phyloP scores from a whole-genome alignment of 441 rosid species.

The Adansonia madagascariensis region DNA sequence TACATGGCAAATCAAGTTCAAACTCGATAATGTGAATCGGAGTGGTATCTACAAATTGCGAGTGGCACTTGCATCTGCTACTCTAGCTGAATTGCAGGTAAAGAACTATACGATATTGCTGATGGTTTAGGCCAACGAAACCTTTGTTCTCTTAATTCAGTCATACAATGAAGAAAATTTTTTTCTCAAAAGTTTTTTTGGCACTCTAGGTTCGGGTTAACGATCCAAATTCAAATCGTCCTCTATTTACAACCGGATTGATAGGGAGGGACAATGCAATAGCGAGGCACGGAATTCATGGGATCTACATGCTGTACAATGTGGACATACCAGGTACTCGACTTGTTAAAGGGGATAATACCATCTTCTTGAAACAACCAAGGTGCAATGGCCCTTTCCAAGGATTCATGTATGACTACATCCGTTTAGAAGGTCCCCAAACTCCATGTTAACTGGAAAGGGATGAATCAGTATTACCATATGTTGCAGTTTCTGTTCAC shows the following conservation, averaged over 20 bases:
- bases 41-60: slow-evolving; percentile 59
- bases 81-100: slow-evolving; percentile 89
- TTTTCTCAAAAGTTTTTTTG: background rate
- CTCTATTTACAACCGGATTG: slow-evolving; percentile 67
- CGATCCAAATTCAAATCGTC: slow-evolving; percentile 51
- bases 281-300: slow-evolving; percentile 75
- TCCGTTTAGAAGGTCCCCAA: slow-evolving; percentile 79
- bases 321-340: slow-evolving; percentile 52
- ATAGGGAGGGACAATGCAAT: slow-evolving; percentile 77
- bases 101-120: slow-evolving; percentile 8
- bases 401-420: slow-evolving; percentile 87
- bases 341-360: slow-evolving; percentile 62
- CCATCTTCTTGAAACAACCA: slow-evolving; percentile 73
- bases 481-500: background rate
- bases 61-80: slow-evolving; percentile 85
- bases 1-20: slow-evolving; percentile 85
- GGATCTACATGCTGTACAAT: slow-evolving; percentile 55
- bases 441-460: slow-evolving; percentile 12
- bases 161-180: background rate
- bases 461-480: background rate
- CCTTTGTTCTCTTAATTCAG: background rate
- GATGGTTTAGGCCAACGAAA: slow-evolving; percentile 4
- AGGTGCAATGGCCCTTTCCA: slow-evolving; percentile 61
- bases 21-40: slow-evolving; percentile 51
- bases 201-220: slow-evolving; percentile 60